Evolutionary conservation across 2,329 filamentous ascomycete genomes (phyloP).

Genomic region (Cladophialophora immunda): DNA sequence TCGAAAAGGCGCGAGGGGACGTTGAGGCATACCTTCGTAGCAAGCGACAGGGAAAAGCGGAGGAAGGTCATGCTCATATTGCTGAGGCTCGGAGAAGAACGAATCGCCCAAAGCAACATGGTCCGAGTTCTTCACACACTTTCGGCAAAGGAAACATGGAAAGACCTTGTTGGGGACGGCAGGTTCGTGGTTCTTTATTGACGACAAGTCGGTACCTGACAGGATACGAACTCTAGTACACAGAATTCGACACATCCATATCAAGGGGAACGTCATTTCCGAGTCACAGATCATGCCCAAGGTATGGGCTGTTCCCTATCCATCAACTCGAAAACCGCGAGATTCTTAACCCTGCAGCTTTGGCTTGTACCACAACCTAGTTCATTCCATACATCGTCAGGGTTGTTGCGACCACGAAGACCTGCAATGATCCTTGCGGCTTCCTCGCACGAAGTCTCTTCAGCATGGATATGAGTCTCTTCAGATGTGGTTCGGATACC

Average conservation of each 20-base stretch:
- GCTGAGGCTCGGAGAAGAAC: constrained; percentile 6
- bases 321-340: constrained; percentile 39
- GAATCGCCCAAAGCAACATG: constrained; percentile 75
- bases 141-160: constrained; percentile 74
- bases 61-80: constrained; percentile 5
- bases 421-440: constrained; percentile 40
- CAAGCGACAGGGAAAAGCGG: constrained; percentile 1
- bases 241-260: too few relatives aligned
- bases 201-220: too few relatives aligned
- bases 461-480: neutral
- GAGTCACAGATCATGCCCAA: too few relatives aligned
- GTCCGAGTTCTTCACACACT: constrained; percentile 75
- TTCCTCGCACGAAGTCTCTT: constrained; percentile 37
- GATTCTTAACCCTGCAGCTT: constrained; percentile 39
- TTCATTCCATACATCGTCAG: constrained; percentile 33
- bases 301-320: too few relatives aligned
- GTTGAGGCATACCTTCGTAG: constrained; percentile 48
- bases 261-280: too few relatives aligned
- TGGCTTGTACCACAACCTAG: constrained; percentile 37
- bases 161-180: constrained; percentile 78
- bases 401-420: constrained; percentile 35
- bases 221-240: too few relatives aligned
- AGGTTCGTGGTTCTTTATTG: constrained; percentile 84
- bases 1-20: constrained; percentile 55
- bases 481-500: neutral